These are phyloP conservation scores for Somion occarium DNA, from an alignment of 1,284 basidiomycete species.

Conservation along the genomic window DNA sequence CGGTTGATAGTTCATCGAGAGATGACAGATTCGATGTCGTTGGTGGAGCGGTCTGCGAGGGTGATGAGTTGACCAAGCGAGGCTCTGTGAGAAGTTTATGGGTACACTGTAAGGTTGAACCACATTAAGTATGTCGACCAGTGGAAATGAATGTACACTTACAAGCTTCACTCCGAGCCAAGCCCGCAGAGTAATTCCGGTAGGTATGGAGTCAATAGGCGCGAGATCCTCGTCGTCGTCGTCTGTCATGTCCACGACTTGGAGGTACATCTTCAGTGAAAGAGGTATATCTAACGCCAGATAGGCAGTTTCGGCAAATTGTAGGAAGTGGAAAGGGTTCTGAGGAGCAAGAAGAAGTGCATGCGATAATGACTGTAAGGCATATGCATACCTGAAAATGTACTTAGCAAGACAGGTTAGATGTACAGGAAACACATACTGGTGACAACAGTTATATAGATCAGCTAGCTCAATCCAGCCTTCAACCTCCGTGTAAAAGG, in stretches of 20 bases:
- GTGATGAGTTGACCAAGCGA: conserved; percentile 34
- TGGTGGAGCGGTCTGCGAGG: conserved; percentile 53
- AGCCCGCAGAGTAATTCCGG: conserved; percentile 59
- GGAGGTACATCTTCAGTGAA: conserved; percentile 79
- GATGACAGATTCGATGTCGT: conserved; percentile 46
- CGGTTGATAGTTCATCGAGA: conserved; percentile 65
- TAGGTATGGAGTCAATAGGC: conserved; percentile 44
- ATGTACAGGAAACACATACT: conserved; percentile 45
- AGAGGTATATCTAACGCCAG: conserved; percentile 71
- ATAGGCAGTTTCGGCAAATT: conserved; percentile 86
- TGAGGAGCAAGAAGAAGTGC: conserved; percentile 79
- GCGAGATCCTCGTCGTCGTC: conserved; percentile 40
- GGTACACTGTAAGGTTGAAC: conserved; percentile 42
- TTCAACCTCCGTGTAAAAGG: conserved; percentile 89
- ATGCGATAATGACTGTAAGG: conserved; percentile 77
- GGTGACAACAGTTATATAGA: conserved; percentile 74
- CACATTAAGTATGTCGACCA: neutral
- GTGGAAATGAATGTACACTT: conserved; percentile 26
- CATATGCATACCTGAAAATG: conserved; percentile 49
- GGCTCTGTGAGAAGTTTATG: conserved; percentile 43
- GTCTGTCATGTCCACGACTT: conserved; percentile 81
- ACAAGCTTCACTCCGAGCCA: conserved; percentile 89
- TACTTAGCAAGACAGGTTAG: neutral
- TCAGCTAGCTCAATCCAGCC: conserved; percentile 94
- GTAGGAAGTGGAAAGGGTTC: conserved; percentile 79